phyloP scores from a whole-genome alignment of 805 yeast genomes.

The Wickerhamiella alocasiicola region DNA sequence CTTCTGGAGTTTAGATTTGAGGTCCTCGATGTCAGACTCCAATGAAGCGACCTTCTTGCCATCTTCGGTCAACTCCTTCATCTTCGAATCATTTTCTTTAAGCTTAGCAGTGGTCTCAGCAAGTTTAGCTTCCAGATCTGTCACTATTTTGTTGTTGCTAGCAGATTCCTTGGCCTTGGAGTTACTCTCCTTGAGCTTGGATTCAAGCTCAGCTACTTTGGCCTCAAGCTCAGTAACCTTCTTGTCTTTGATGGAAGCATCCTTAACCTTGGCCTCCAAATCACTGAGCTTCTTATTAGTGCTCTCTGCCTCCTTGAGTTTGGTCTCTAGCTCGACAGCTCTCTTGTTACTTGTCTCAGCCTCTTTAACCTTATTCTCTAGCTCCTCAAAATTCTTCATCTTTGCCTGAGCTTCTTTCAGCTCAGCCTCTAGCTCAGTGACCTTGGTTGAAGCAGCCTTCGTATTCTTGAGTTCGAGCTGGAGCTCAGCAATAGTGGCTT shows the following conservation, averaged over 20 bases:
- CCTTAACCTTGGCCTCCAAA: constrained; percentile 9
- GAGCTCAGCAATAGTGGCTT: not conserved
- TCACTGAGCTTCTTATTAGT: not conserved
- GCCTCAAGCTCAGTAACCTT: constrained; percentile 1
- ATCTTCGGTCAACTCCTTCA: not conserved
- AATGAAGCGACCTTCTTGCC: not conserved
- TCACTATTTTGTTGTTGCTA: not conserved
- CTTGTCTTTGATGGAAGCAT: constrained; percentile 4
- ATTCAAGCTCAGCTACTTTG: not conserved
- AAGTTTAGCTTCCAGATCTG: constrained; percentile 7
- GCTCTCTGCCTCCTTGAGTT: not conserved
- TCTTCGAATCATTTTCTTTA: not conserved
- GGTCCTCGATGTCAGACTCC: constrained; percentile 6
- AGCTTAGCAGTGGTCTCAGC: not conserved
- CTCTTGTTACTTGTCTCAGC: not conserved
- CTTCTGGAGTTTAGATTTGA: not conserved
- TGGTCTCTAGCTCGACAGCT: not conserved
- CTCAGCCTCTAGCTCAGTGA: not conserved
- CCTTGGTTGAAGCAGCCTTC: not conserved
- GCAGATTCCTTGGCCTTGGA: not conserved
- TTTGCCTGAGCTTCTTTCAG: not conserved
- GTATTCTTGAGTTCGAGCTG: not conserved
- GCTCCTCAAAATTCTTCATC: constrained; percentile 4
- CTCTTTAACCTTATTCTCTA: constrained; percentile 10
- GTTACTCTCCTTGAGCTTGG: not conserved